Evolutionary conservation across 2,329 filamentous ascomycete species (phyloP).

Genomic region (Trichophyton schoenleinii): DNA sequence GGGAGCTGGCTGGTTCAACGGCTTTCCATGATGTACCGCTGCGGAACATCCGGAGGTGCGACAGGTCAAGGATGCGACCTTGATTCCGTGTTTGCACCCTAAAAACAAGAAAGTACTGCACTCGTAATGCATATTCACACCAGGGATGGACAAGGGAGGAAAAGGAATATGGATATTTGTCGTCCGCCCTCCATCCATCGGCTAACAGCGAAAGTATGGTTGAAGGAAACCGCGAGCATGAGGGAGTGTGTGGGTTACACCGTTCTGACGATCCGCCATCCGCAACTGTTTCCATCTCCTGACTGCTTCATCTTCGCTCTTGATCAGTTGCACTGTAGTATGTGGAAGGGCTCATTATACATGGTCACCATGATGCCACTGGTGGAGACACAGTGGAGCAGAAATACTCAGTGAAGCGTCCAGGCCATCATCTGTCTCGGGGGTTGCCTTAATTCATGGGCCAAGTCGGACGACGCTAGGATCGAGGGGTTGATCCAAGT

Average conservation of each 20-base stretch:
- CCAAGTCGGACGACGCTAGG: no score
- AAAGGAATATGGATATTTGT: slow-evolving; percentile 6
- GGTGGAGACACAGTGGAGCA: slow-evolving; percentile 49
- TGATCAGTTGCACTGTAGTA: slow-evolving; percentile 53
- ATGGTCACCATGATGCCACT: slow-evolving; percentile 50
- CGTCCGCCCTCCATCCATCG: slow-evolving; percentile 46
- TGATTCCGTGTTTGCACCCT: not conserved
- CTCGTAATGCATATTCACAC: not conserved
- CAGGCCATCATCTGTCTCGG: slow-evolving; percentile 48
- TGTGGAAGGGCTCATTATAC: slow-evolving; percentile 82
- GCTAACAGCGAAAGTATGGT: slow-evolving; percentile 63
- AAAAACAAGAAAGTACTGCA: not conserved
- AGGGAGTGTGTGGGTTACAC: slow-evolving; percentile 37
- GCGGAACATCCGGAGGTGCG: not conserved
- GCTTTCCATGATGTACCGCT: not conserved
- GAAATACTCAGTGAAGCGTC: slow-evolving; percentile 66
- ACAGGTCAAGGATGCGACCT: not conserved
- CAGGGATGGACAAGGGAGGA: not conserved
- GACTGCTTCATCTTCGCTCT: slow-evolving; percentile 76
- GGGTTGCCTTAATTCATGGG: not conserved
- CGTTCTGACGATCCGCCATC: slow-evolving; percentile 40
- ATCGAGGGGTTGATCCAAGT: slow-evolving; percentile 60
- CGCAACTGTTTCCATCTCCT: slow-evolving; percentile 64
- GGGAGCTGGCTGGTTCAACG: not conserved
- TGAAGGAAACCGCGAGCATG: slow-evolving; percentile 48